A percentile compares a stretch with the other conserved stretches of the same genome.
Conservation (phyloP, 2,329 filamentous ascomycete species). For the Fusarium gaditjirri region DNA sequence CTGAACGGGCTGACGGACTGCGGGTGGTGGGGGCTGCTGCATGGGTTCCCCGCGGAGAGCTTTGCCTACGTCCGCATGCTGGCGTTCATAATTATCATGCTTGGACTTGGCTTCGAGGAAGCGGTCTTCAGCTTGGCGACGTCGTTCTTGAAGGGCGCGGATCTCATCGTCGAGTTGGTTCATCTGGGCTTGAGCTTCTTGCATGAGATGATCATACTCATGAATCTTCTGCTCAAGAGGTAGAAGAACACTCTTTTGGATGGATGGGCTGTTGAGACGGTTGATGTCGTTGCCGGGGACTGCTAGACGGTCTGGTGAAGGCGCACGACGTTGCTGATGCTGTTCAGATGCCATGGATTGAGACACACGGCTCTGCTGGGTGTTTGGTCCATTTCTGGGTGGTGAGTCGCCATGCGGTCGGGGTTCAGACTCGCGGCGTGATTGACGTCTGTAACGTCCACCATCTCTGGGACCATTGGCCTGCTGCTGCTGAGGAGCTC, state of each 20-base stretch:
- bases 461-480: conserved; percentile 24
- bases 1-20: conserved; percentile 19
- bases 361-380: conserved; percentile 31
- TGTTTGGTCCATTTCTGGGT: conserved; percentile 23
- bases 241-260: conserved; percentile 56
- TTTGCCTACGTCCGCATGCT: conserved; percentile 55
- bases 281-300: conserved; percentile 47
- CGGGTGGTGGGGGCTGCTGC: conserved; percentile 9
- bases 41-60: conserved; percentile 54
- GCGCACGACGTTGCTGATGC: conserved; percentile 31
- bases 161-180: conserved; percentile 57
- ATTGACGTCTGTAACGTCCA: conserved; percentile 41
- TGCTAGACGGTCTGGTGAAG: conserved; percentile 30
- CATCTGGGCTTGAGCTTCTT: conserved; percentile 55
- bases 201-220: conserved; percentile 57
- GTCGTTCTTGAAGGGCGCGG: conserved; percentile 53
- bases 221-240: conserved; percentile 58
- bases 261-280: conserved; percentile 57
- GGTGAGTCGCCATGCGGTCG: conserved; percentile 24
- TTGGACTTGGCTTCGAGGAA: conserved; percentile 56
- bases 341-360: conserved; percentile 27
- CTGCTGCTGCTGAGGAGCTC: conserved; percentile 24
- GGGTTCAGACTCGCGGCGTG: conserved; percentile 35
- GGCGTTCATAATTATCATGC: conserved; percentile 57
- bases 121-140: conserved; percentile 53